These are phyloP conservation scores for Cercospora berteroae DNA, from an alignment of 2,329 filamentous ascomycete genomes.

Conservation along the genomic window DNA sequence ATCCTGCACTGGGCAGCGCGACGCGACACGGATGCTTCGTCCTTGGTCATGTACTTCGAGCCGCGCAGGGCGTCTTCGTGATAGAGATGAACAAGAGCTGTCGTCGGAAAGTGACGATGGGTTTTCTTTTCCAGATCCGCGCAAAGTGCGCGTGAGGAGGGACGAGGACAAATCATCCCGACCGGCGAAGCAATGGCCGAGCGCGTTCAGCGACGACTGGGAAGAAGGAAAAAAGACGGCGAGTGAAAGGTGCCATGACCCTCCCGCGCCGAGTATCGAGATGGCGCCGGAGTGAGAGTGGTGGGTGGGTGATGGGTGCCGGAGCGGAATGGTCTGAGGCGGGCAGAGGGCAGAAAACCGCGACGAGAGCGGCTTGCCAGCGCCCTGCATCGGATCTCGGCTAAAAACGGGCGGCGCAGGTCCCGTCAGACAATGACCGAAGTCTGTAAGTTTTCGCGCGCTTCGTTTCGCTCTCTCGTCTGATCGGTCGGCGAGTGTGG, in stretches of 20 bases:
- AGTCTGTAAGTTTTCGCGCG: neutral
- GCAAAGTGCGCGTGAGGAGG: neutral
- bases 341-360: neutral
- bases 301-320: neutral
- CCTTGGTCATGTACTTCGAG: neutral
- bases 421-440: slow-evolving; percentile 1
- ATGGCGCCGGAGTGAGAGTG: neutral
- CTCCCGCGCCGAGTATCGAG: neutral
- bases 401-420: neutral
- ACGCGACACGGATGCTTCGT: neutral
- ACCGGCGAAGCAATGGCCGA: neutral
- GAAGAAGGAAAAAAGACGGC: neutral
- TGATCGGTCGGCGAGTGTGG: neutral
- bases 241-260: neutral
- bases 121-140: slow-evolving; percentile 5
- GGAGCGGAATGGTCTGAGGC: neutral
- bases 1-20: neutral
- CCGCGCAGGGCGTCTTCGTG: neutral
- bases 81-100: neutral
- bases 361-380: neutral
- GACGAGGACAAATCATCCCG: neutral
- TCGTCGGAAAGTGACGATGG: neutral
- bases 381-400: neutral
- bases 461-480: neutral
- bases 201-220: neutral